Evolutionary conservation across 2,329 filamentous ascomycete species (phyloP).

Genomic region (Arthrobotrys iridis): DNA sequence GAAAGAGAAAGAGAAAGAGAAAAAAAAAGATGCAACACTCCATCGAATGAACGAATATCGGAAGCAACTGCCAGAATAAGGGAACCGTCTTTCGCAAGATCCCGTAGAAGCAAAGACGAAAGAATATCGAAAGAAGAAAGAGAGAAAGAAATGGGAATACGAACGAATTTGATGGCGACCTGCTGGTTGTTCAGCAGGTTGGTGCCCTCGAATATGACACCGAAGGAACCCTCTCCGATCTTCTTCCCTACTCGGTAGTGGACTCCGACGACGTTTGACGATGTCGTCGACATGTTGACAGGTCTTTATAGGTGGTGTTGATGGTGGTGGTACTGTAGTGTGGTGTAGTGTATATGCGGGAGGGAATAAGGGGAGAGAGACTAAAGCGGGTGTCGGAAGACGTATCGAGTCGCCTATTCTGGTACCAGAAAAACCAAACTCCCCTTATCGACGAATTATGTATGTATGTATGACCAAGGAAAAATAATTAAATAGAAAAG

Average conservation of each 20-base stretch:
- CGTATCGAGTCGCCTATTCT: slow-evolving; percentile 51
- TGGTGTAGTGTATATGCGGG: slow-evolving; percentile 1
- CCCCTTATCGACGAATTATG: slow-evolving; percentile 24
- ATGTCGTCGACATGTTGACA: slow-evolving; percentile 61
- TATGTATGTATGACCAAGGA: neutral
- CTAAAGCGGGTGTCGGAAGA: slow-evolving; percentile 42
- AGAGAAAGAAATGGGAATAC: slow-evolving; percentile 61
- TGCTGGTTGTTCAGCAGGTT: slow-evolving; percentile 99
- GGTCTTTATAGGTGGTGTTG: slow-evolving; percentile 84
- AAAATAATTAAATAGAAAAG: neutral
- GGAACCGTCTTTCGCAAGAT: neutral
- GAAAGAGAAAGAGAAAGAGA: neutral
- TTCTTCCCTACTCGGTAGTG: slow-evolving; percentile 99
- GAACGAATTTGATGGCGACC: slow-evolving; percentile 98
- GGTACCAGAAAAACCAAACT: slow-evolving; percentile 45
- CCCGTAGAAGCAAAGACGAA: neutral
- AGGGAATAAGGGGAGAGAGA: neutral
- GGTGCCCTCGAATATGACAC: slow-evolving; percentile 98
- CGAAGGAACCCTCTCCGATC: slow-evolving; percentile 97
- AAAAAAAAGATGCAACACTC: slow-evolving; percentile 19
- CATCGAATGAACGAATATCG: slow-evolving; percentile 1
- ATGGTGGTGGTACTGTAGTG: slow-evolving; percentile 58
- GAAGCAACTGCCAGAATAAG: neutral
- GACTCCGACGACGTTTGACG: slow-evolving; percentile 96
- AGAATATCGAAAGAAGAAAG: neutral